These are phyloP conservation scores for Artemisia tridentata DNA, from an alignment of 129 eudicot species.

Conservation along the genomic window DNA sequence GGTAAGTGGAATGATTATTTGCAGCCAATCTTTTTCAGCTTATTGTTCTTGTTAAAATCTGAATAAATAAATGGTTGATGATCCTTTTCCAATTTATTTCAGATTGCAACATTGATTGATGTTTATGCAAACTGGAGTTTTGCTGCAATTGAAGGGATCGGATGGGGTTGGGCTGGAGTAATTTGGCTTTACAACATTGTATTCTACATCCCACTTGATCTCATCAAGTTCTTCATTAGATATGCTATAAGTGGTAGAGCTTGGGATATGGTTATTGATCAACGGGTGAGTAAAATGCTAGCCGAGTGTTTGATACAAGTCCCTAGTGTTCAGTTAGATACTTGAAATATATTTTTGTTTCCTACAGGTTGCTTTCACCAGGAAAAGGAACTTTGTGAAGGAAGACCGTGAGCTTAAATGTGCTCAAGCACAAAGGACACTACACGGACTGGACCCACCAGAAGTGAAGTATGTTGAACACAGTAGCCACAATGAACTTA, in stretches of 20 bases:
- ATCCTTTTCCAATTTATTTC: slow-evolving; percentile 20
- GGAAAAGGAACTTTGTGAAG: slow-evolving; percentile 69
- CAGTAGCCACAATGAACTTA: slow-evolving; percentile 47
- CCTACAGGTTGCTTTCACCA: slow-evolving; percentile 67
- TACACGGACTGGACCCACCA: slow-evolving; percentile 72
- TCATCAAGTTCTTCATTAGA: slow-evolving; percentile 58
- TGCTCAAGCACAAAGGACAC: slow-evolving; percentile 70
- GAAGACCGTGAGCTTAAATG: slow-evolving; percentile 79
- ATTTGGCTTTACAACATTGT: slow-evolving; percentile 71
- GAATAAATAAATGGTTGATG: neutral
- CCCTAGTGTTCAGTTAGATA: neutral
- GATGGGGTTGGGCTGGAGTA: slow-evolving; percentile 91
- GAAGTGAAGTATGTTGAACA: slow-evolving; percentile 44
- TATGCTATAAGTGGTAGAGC: slow-evolving; percentile 68
- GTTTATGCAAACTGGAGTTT: slow-evolving; percentile 79
- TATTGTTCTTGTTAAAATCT: neutral
- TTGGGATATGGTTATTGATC: slow-evolving; percentile 74
- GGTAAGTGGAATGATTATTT: slow-evolving; percentile 32
- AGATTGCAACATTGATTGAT: slow-evolving; percentile 78
- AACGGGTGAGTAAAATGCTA: slow-evolving; percentile 44
- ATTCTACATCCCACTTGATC: slow-evolving; percentile 64
- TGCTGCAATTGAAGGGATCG: slow-evolving; percentile 73
- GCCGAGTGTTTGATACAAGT: neutral
- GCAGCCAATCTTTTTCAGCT: neutral
- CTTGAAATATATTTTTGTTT: neutral